Conservation (phyloP, 2,329 filamentous ascomycete genomes). For the Cladosporium sp. region DNA sequence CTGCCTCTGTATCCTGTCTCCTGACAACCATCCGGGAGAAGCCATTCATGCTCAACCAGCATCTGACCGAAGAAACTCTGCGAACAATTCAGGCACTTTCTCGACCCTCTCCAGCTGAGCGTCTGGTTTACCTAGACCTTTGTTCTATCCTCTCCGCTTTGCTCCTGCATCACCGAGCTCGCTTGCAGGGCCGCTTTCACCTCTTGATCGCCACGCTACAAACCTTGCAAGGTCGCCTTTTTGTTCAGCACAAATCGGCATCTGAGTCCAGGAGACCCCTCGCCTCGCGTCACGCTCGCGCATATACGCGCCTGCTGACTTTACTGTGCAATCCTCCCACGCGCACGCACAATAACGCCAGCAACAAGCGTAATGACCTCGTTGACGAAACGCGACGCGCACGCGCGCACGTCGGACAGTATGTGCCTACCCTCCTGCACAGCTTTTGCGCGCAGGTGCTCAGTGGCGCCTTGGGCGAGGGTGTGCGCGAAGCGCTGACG, state of each 20-base stretch:
- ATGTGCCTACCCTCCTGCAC: constrained; percentile 52
- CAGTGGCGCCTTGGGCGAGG: constrained; percentile 41
- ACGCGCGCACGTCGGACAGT: constrained; percentile 51
- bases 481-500: constrained; percentile 47
- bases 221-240: constrained; percentile 49
- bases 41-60: constrained; percentile 38
- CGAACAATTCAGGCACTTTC: constrained; percentile 30
- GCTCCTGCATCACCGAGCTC: constrained; percentile 51
- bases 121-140: constrained; percentile 47
- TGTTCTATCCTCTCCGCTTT: constrained; percentile 49
- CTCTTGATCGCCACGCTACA: constrained; percentile 52
- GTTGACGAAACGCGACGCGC: constrained; percentile 56
- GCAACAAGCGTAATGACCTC: constrained; percentile 28
- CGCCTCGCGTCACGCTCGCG: constrained; percentile 41
- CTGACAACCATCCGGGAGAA: constrained; percentile 19
- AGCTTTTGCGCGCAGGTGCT: constrained; percentile 51
- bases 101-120: constrained; percentile 21
- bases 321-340: constrained; percentile 54
- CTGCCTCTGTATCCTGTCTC: constrained; percentile 17
- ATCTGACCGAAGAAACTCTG: constrained; percentile 38
- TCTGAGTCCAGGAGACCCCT: constrained; percentile 22
- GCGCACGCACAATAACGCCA: constrained; percentile 21
- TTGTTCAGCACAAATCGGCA: constrained; percentile 37
- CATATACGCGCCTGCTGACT: constrained; percentile 51
- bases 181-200: constrained; percentile 55